These are phyloP conservation scores for Dendrothele bispora DNA, from an alignment of 768 basidiomycete species.

Conservation along the genomic window DNA sequence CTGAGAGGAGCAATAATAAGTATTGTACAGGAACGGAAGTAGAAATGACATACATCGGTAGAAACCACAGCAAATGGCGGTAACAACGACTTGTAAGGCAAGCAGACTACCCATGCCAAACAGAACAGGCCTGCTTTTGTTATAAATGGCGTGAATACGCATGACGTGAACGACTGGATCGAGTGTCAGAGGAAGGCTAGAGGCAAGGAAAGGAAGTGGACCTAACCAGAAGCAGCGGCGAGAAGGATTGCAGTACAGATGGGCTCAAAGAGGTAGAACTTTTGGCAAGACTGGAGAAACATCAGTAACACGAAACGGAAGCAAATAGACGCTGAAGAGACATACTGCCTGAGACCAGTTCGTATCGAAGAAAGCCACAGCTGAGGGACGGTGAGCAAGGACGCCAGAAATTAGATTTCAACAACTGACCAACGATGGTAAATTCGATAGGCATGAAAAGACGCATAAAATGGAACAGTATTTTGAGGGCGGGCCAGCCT, in stretches of 20 bases:
- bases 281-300: constrained; percentile 49
- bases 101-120: constrained; percentile 56
- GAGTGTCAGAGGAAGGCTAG: constrained; percentile 5
- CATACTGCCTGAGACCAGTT: constrained; percentile 56
- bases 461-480: constrained; percentile 72
- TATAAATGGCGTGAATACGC: constrained; percentile 78
- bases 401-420: too few species aligned
- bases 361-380: constrained; percentile 84
- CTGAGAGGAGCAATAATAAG: constrained; percentile 30
- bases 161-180: constrained; percentile 65
- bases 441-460: constrained; percentile 82
- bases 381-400: constrained; percentile 41
- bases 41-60: constrained; percentile 56
- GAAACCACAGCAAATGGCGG: constrained; percentile 76
- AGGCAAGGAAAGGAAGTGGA: background rate
- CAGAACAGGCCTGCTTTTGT: constrained; percentile 58
- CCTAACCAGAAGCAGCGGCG: constrained; percentile 62
- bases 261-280: constrained; percentile 84
- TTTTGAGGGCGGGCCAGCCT: constrained; percentile 77
- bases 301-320: constrained; percentile 5
- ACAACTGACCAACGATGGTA: constrained; percentile 59
- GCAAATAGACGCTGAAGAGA: constrained; percentile 8
- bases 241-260: constrained; percentile 82
- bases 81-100: constrained; percentile 68
- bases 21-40: background rate